Conservation (phyloP, 148 eudicot genomes). For the Rhododendron ferrugineum region DNA sequence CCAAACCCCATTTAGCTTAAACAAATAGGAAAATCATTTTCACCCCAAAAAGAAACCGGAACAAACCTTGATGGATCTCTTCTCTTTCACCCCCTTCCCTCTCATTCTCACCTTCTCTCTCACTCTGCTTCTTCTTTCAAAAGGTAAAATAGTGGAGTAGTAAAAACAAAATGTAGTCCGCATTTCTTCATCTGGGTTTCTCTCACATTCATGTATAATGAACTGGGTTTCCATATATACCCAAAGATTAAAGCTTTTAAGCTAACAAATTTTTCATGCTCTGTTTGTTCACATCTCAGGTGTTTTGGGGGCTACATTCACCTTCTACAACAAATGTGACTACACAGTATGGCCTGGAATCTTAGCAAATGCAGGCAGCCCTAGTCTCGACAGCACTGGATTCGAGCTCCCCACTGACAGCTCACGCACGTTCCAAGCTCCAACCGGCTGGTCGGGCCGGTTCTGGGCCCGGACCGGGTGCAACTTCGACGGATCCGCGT, state of each 20-base stretch:
- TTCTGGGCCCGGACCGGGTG: constrained; percentile 92
- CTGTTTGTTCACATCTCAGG: background rate
- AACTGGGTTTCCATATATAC: background rate
- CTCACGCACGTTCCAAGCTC: constrained; percentile 58
- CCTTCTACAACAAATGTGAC: constrained; percentile 27
- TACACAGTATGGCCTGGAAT: constrained; percentile 62
- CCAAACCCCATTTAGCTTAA: background rate
- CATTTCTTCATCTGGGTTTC: background rate
- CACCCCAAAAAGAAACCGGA: background rate
- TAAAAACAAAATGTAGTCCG: background rate
- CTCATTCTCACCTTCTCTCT: constrained; percentile 15
- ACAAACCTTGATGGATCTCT: constrained; percentile 19
- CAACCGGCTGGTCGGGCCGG: constrained; percentile 95
- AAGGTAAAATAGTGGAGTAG: background rate
- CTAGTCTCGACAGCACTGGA: constrained; percentile 63
- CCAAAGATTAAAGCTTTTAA: background rate
- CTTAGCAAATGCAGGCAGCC: constrained; percentile 70
- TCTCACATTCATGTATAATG: background rate
- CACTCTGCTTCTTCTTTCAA: constrained; percentile 17
- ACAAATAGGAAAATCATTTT: background rate
- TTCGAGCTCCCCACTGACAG: constrained; percentile 60
- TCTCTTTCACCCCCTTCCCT: background rate
- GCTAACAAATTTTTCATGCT: background rate
- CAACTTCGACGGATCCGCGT: constrained; percentile 40
- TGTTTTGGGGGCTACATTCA: constrained; percentile 23